Evolutionary conservation across 495 filamentous ascomycete genomes (phyloP).

Genomic region (Talaromyces liani): DNA sequence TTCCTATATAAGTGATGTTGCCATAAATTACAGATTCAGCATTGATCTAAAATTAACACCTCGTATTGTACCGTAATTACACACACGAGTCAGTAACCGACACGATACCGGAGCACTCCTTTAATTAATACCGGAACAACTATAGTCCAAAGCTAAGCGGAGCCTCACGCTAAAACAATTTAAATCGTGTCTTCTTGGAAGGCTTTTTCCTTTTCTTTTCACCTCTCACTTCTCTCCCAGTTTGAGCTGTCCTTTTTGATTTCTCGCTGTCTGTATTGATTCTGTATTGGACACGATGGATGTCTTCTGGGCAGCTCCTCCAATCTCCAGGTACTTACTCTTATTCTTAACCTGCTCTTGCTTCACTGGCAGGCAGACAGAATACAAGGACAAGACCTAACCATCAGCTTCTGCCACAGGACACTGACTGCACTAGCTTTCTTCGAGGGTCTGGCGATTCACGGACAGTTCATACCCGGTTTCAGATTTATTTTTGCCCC

Average conservation of each 20-base stretch:
- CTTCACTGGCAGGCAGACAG: background rate
- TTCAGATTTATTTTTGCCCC: conserved; percentile 51
- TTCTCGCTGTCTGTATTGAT: background rate
- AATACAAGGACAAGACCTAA: conserved; percentile 21
- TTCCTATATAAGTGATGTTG: background rate
- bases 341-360: background rate
- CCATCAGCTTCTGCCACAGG: conserved; percentile 41
- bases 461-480: conserved; percentile 50
- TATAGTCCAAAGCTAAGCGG: background rate
- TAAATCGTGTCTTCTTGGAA: background rate
- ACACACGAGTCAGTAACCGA: background rate
- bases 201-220: background rate
- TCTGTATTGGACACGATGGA: conserved; percentile 36
- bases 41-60: background rate
- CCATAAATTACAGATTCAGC: background rate
- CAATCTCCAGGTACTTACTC: conserved; percentile 54
- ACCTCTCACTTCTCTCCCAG: background rate
- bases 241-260: background rate
- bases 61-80: background rate
- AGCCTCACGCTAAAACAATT: background rate
- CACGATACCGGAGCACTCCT: background rate
- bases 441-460: conserved; percentile 50
- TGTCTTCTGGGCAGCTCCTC: conserved; percentile 63
- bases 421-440: conserved; percentile 65
- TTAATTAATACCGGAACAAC: background rate